These are phyloP conservation scores for Solanum hybrid DNA, from an alignment of 305 asterid species.

Conservation along the genomic window DNA sequence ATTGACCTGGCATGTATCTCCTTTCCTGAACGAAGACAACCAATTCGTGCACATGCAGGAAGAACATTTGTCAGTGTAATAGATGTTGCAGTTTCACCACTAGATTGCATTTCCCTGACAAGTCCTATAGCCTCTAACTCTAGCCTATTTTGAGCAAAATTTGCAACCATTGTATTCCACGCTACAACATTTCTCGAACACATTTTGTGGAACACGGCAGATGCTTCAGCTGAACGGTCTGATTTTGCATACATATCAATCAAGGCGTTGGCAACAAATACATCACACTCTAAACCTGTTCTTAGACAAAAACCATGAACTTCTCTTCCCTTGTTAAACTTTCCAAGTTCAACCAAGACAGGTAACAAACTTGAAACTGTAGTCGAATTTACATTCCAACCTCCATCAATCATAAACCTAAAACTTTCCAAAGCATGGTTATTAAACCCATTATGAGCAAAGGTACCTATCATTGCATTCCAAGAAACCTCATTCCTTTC, in stretches of 20 bases:
- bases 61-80: constrained; percentile 58
- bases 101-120: constrained; percentile 54
- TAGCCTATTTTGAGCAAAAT: constrained; percentile 52
- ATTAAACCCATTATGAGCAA: constrained; percentile 31
- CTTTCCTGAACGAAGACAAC: constrained; percentile 39
- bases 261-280: constrained; percentile 69
- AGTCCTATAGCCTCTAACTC: constrained; percentile 43
- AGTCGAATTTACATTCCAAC: constrained; percentile 31
- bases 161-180: constrained; percentile 60
- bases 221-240: constrained; percentile 33
- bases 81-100: constrained; percentile 44
- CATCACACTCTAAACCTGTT: constrained; percentile 43
- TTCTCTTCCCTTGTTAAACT: constrained; percentile 40
- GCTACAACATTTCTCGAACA: constrained; percentile 37
- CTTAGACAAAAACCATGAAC: constrained; percentile 56
- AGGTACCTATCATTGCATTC: constrained; percentile 54
- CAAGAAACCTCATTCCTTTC: constrained; percentile 73
- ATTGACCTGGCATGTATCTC: constrained; percentile 63
- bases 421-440: constrained; percentile 35
- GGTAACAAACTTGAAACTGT: constrained; percentile 65
- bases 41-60: constrained; percentile 62
- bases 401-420: constrained; percentile 38
- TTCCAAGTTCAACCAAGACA: constrained; percentile 40
- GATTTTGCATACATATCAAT: constrained; percentile 65
- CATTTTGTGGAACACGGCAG: constrained; percentile 28